Base-by-base conservation (phyloP, 192 early-diverging fungal genomes). In the Dimargaris xerosporica region DNA sequence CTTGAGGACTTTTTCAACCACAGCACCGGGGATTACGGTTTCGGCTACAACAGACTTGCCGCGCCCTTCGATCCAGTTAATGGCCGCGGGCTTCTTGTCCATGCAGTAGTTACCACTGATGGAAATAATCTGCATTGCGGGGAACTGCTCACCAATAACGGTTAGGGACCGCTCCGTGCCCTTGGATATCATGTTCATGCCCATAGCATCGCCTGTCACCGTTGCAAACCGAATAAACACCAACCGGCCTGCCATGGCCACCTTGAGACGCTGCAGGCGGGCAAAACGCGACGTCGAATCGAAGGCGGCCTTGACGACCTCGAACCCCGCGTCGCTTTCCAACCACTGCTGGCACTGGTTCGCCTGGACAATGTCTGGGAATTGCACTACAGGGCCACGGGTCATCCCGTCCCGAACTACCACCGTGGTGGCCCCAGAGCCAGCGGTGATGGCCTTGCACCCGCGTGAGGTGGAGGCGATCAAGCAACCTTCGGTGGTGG, bases 161-260 rank as follows among this genome's bases (percentile, higher is more conserved):
- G 78, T 73, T 63, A 96, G 69, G 0, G 91, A 77, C 72, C 85
- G 81, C 75, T 96, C 93, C 63, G 87, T 89, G 31, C 91, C 91
- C 70, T 95, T 95, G 25, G 91, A 94, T 48, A 94, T 93, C 91
- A 96, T 95, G 71, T 95, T 95, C 93, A 95, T 95, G 26, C 93
- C 93, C 93, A 96, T 96, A 5, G 93, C 93, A 72, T 96, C 93
- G 55, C 93, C 93, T 1, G 93, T 96, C 0, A 84, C 78, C 1
- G 92, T 91, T 0, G 87, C 75, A 75, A 96, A 96, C 26, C 93
- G 86, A 62, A 96, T 84, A 55, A 78, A 96, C 1, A 92, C 75
- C 45, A 93, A 71, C 29, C 83, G 78, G 11, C 93, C 93, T 41
- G 91, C 88, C 16, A 94, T 54, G 10, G 85, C 83, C 15, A 87